Evolutionary conservation across 176 grass and related monocot species (phyloP), one percentile per base, ranked within the genome.

Genomic region (Aechmea fasciata): DNA sequence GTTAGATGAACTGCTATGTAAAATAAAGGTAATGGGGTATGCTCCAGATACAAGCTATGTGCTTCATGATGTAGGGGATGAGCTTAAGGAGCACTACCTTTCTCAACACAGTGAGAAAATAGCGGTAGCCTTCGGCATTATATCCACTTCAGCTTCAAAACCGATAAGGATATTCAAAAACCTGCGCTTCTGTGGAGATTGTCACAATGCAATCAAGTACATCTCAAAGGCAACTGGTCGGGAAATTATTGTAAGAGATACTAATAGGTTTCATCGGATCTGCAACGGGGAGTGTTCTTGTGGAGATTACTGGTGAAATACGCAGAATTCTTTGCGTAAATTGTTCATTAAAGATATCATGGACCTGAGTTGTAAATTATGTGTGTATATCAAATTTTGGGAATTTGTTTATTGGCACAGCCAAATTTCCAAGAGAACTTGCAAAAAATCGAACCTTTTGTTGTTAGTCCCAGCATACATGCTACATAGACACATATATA

Each of bases 81-180:
- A 96, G 67, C 57, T 89, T 20, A 96, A 96, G 76, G 92, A 89
- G 51, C 76, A 87, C 52, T 96, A 67, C 67, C 84, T 96, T 51
- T 69, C 85, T 81, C 92, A 90, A 59, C 92, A 96, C 71, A 96
- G 88, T 10, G 92, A 96, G 81, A 96, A 92, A 82, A 89, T 96
- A 11, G 81, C 88, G 18, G 83, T 87, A 1, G 76, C 83, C 1
- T 96, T 92, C 13, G 86, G 92, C 70, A 84, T 92, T 52, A 85
- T 96, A 76, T 71, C 66, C 49, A 80, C 75, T 13, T 81, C 78
- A 20, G 79, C 68, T 74, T 65, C 73, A 18, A 89, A 91, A 79
- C 88, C 85, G 13, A 85, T 92, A 75, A 86, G 88, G 19, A 77
- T 92, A 84, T 96, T 96, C 77, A 96, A 96, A 69, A 96, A 92